Evolutionary conservation across 768 basidiomycete species (phyloP).

Genomic region (Ramaria sp.): DNA sequence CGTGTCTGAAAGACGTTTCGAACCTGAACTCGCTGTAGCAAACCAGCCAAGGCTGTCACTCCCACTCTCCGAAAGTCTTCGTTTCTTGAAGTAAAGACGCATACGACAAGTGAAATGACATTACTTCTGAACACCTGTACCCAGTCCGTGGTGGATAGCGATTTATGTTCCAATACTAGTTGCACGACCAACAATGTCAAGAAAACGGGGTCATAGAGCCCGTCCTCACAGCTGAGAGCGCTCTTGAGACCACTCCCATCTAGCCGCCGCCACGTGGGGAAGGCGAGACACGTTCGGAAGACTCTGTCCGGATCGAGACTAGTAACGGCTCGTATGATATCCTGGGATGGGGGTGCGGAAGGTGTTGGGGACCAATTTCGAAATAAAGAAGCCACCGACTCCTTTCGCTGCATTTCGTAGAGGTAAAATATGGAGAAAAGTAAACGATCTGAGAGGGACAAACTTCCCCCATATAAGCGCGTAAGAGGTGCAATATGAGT

Average conservation of each 20-base stretch:
- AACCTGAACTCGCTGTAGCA: slow-evolving; percentile 58
- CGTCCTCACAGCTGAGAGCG: background rate
- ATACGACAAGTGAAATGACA: slow-evolving; percentile 1
- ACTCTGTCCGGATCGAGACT: slow-evolving; percentile 58
- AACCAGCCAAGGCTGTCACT: slow-evolving; percentile 43
- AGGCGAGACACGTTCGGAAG: slow-evolving; percentile 60
- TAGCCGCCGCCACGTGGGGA: slow-evolving; percentile 53
- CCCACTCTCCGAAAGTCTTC: background rate
- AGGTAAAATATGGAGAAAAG: slow-evolving; percentile 69
- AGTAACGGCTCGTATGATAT: slow-evolving; percentile 54
- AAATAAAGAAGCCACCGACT: slow-evolving; percentile 54
- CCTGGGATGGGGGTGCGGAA: slow-evolving; percentile 25
- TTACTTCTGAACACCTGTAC: slow-evolving; percentile 9
- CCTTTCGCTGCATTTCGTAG: slow-evolving; percentile 61
- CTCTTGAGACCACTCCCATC: slow-evolving; percentile 14
- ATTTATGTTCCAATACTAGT: background rate
- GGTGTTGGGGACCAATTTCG: slow-evolving; percentile 45
- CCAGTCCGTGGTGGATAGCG: slow-evolving; percentile 1
- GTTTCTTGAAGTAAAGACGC: background rate
- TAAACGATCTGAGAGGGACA: slow-evolving; percentile 50
- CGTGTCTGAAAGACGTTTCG: slow-evolving; percentile 12
- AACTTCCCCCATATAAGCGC: slow-evolving; percentile 61
- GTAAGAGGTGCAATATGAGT: slow-evolving; percentile 74
- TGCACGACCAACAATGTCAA: background rate
- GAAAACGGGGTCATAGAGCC: slow-evolving; percentile 5